Conservation (phyloP, 768 basidiomycete genomes). For the Calocera viscosa region DNA sequence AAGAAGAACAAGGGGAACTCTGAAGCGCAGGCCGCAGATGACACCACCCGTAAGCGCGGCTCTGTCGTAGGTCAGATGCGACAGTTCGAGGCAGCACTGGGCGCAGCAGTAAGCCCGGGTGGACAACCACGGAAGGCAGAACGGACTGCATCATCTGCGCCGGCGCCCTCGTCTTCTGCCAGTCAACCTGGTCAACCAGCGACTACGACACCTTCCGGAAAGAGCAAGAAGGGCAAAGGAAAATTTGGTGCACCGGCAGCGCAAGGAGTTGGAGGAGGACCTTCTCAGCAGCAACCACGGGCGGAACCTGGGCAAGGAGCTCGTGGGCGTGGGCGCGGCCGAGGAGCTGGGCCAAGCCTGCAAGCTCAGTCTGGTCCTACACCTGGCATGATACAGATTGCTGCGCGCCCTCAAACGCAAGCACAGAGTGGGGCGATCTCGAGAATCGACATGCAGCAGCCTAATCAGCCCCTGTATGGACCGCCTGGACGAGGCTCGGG, state of each 20-base stretch:
- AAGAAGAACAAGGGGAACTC: neutral
- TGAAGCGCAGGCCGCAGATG: neutral
- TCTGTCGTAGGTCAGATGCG: neutral
- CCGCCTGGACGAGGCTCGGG: neutral
- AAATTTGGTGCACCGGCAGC: neutral
- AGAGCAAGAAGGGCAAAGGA: neutral
- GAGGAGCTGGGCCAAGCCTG: neutral
- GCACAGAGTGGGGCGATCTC: neutral
- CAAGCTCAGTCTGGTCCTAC: neutral
- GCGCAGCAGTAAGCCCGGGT: neutral
- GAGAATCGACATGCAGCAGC: neutral
- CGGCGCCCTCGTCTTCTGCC: neutral
- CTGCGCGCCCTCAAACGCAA: neutral
- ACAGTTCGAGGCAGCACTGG: slow-evolving; percentile 1
- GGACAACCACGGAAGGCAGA: neutral
- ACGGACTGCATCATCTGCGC: neutral
- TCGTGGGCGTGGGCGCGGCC: neutral
- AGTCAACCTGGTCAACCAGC: neutral
- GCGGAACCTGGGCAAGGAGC: neutral
- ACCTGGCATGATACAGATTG: slow-evolving; percentile 4
- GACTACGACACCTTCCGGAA: neutral
- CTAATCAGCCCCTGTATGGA: neutral
- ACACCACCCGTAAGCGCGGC: neutral
- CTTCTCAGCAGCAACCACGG: neutral
- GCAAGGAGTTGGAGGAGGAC: neutral